phyloP scores from a whole-genome alignment of 345 rosid genomes.

The Cardiospermum halicacabum region DNA sequence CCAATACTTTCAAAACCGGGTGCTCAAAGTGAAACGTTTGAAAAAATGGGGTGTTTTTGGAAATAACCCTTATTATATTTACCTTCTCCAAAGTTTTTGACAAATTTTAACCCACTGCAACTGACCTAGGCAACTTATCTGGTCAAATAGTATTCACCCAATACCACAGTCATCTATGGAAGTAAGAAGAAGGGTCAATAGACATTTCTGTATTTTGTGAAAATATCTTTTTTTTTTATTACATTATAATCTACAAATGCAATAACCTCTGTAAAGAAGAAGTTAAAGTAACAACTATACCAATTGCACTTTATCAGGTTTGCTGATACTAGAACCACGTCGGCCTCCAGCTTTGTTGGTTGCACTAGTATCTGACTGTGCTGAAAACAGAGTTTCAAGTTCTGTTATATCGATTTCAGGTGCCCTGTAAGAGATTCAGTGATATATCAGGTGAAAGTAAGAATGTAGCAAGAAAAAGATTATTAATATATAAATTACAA shows the following conservation, averaged over 20 bases:
- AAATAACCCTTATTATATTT: too few relatives aligned
- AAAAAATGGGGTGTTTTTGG: too few relatives aligned
- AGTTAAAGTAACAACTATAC: slow-evolving; percentile 31
- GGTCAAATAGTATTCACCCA: neutral
- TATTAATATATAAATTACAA: neutral
- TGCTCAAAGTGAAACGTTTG: too few relatives aligned
- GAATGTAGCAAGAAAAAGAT: neutral
- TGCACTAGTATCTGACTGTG: slow-evolving; percentile 55
- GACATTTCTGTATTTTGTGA: neutral
- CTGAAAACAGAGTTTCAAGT: slow-evolving; percentile 92
- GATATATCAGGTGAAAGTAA: slow-evolving; percentile 10
- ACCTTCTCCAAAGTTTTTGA: neutral
- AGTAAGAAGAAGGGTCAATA: neutral
- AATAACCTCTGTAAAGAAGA: neutral
- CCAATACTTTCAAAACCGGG: too few relatives aligned
- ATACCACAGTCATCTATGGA: neutral
- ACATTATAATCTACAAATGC: neutral
- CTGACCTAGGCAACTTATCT: neutral
- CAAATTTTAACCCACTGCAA: neutral
- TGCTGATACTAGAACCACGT: slow-evolving; percentile 74
- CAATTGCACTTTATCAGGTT: slow-evolving; percentile 93
- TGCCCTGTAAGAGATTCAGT: slow-evolving; percentile 53
- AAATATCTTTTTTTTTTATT: neutral
- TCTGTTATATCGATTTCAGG: slow-evolving; percentile 98
- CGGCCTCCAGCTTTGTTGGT: slow-evolving; percentile 66